Evolutionary conservation across 805 yeast genomes (phyloP), one percentile per base, ranked within the genome.

Genomic region (Yamadazyma philogaea): DNA sequence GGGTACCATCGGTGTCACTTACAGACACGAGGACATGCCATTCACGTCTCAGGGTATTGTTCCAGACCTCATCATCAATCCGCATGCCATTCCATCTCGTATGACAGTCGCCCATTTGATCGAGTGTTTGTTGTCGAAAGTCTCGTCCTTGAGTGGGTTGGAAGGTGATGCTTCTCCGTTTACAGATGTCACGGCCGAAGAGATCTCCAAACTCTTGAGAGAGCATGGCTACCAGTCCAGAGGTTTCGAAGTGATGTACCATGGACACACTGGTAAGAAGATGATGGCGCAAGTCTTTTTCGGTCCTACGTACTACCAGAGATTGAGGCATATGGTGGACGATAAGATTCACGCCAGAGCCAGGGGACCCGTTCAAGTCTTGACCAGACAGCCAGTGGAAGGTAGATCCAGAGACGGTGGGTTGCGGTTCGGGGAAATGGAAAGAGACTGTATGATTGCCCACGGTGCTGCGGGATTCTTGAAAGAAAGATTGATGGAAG

Each of bases 381-480:
- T 91, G 65, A 91, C 99, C 3, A 85, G 98, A 72, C 99, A 91
- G 68, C 99, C 99, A 4, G 96, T 90, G 49, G 98, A 91, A 70
- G 99, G 99, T 81, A 83, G 99, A 68, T 89, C 97, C 14, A 82
- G 99, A 72, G 98, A 93, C 68, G 99, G 99, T 80, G 99, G 99
- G 56, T 75, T 91, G 64, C 87, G 99, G 70, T 90, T 91, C 79
- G 99, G 99, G 60, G 99, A 91, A 69, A 93, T 93, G 99, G 99
- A 93, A 72, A 87, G 99, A 75, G 99, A 93, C 77, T 93, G 99
- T 84, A 91, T 93, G 97, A 93, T 93, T 75, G 99, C 99, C 2
- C 98, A 93, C 63, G 99, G 99, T 65, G 98, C 97, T 11, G 97
- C 99, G 3, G 95, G 97, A 6, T 91, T 93, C 75, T 78, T 93